phyloP scores from a whole-genome alignment of 148 eudicot species.

The Spergularia marina region DNA sequence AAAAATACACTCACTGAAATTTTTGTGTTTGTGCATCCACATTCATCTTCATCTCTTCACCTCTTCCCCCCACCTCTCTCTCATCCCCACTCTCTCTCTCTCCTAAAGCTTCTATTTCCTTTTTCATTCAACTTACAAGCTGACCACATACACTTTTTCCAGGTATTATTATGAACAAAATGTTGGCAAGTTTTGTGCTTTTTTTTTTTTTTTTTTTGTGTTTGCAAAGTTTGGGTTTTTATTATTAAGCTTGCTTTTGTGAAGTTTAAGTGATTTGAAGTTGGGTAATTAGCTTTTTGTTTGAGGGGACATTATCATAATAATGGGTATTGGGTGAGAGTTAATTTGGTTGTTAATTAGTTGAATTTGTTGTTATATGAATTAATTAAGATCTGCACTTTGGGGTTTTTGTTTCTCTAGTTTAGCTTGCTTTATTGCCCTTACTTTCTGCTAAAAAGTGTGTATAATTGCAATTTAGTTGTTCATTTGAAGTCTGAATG shows the following conservation, averaged over 20 bases:
- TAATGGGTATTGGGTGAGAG: background rate
- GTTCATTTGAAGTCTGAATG: background rate
- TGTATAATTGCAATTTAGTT: background rate
- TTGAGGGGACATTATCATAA: background rate
- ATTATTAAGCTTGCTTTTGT: background rate
- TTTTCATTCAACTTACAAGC: background rate
- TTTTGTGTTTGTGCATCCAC: background rate
- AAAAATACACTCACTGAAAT: background rate
- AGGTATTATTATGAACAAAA: background rate
- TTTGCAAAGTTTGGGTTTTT: background rate
- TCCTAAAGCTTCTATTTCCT: background rate
- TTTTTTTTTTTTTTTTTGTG: background rate
- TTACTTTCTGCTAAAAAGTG: background rate
- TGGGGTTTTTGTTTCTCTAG: background rate
- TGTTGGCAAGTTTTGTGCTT: slow-evolving; percentile 6
- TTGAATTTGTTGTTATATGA: background rate
- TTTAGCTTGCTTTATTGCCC: background rate
- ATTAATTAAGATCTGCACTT: slow-evolving; percentile 25
- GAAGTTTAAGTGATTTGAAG: background rate
- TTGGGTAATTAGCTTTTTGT: background rate
- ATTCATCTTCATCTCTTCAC: slow-evolving; percentile 15
- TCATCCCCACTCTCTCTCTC: background rate
- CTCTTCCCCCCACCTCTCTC: slow-evolving; percentile 7
- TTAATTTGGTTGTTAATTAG: background rate
- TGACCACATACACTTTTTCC: background rate